Conservation (phyloP, 768 basidiomycete genomes). For the Russula griseocarnosa region DNA sequence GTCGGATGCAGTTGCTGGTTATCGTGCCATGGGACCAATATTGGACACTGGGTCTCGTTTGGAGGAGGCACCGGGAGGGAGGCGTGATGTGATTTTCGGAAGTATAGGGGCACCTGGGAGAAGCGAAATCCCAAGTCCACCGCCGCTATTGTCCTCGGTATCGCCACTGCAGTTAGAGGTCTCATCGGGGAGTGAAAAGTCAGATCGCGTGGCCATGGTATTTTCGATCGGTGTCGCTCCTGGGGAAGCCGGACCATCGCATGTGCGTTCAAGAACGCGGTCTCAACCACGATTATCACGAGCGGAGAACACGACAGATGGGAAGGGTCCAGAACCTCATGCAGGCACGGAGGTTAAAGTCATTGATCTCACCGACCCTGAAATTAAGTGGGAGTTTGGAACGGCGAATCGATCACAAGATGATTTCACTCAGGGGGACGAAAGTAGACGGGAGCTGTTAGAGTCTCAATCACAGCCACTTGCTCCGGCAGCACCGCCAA, state of each 20-base stretch:
- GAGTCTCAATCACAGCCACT: neutral
- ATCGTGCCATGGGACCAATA: conserved; percentile 33
- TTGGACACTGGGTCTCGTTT: neutral
- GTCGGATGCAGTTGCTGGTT: conserved; percentile 38
- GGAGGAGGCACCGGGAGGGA: conserved; percentile 17
- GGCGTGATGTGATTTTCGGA: conserved; percentile 26
- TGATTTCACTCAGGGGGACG: conserved; percentile 9
- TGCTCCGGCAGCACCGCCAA: conserved; percentile 1
- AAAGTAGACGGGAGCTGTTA: conserved; percentile 5
- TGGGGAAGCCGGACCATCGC: conserved; percentile 35
- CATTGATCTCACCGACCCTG: conserved; percentile 37
- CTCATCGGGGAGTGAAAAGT: conserved; percentile 20
- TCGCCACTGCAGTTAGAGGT: neutral
- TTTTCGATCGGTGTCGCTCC: conserved; percentile 48
- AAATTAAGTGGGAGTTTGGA: conserved; percentile 56
- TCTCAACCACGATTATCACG: conserved; percentile 27
- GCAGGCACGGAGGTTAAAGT: conserved; percentile 28
- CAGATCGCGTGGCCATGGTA: conserved; percentile 35
- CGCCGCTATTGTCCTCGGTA: conserved; percentile 15
- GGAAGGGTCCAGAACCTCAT: conserved; percentile 1
- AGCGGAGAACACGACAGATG: conserved; percentile 5
- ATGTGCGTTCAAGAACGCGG: conserved; percentile 35
- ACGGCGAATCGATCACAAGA: conserved; percentile 35
- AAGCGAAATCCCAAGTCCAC: conserved; percentile 31
- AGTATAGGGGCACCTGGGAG: conserved; percentile 23